A percentile compares a stretch with the other conserved stretches of the same genome.
Conservation (phyloP, 345 rosid genomes). For the Citrus hindsii region DNA sequence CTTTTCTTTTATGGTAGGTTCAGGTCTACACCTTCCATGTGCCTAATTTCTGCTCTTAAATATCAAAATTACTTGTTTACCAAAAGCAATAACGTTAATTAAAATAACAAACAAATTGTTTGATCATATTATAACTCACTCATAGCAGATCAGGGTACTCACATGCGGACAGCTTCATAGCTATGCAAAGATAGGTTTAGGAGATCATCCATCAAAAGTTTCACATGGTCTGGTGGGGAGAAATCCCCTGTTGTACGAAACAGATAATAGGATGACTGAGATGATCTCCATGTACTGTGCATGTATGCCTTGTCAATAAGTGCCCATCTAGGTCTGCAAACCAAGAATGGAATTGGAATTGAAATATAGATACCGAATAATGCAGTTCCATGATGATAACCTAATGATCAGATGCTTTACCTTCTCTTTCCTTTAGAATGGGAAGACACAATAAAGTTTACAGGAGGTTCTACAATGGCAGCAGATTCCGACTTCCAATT, state of each 20-base stretch:
- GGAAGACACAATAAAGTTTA: slow-evolving; percentile 77
- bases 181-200: slow-evolving; percentile 79
- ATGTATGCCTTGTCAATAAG: slow-evolving; percentile 89
- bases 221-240: slow-evolving; percentile 67
- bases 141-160: slow-evolving; percentile 37
- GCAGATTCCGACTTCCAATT: slow-evolving; percentile 99
- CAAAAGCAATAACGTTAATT: background rate
- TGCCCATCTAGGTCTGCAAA: slow-evolving; percentile 96
- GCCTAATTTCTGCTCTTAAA: background rate
- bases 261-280: slow-evolving; percentile 89
- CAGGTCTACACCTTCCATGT: background rate
- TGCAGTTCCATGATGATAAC: slow-evolving; percentile 12
- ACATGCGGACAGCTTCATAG: slow-evolving; percentile 94
- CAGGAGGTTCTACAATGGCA: slow-evolving; percentile 91
- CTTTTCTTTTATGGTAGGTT: background rate
- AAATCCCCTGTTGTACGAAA: slow-evolving; percentile 74
- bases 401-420: slow-evolving; percentile 29
- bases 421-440: slow-evolving; percentile 92
- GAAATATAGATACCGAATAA: background rate
- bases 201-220: slow-evolving; percentile 80
- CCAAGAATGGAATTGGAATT: slow-evolving; percentile 19
- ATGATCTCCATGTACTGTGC: slow-evolving; percentile 97
- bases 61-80: background rate
- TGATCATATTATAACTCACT: slow-evolving; percentile 2
- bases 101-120: background rate